A percentile compares a stretch with the other conserved stretches of the same genome.
Conservation (phyloP, 306 rosid species). For the Quercus parvula region DNA sequence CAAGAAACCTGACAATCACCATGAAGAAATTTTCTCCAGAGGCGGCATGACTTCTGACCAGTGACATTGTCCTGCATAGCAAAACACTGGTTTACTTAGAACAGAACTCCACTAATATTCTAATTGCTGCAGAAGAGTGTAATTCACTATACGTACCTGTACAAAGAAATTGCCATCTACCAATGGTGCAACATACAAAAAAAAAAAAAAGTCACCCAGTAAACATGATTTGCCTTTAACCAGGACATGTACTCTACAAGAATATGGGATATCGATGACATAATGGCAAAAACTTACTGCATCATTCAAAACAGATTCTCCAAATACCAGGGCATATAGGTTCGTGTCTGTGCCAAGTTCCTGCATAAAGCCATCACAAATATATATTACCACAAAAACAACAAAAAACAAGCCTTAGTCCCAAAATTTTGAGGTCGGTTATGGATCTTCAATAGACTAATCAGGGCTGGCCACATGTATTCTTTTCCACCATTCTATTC, state of each 20-base stretch:
- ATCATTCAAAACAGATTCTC: slow-evolving; percentile 97
- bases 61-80: slow-evolving; percentile 78
- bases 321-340: slow-evolving; percentile 95
- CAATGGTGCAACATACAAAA: slow-evolving; percentile 22
- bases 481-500: too few species aligned
- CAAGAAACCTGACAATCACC: slow-evolving; percentile 87
- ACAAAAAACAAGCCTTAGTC: too few species aligned
- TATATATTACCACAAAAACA: background rate
- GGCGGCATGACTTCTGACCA: slow-evolving; percentile 55
- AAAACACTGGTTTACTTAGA: slow-evolving; percentile 21
- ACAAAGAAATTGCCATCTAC: slow-evolving; percentile 98
- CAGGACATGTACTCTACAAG: slow-evolving; percentile 15
- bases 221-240: slow-evolving; percentile 24
- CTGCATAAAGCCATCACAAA: slow-evolving; percentile 36
- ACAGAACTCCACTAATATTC: slow-evolving; percentile 19
- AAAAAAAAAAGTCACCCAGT: slow-evolving; percentile 11
- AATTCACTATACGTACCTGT: slow-evolving; percentile 60
- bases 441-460: too few species aligned
- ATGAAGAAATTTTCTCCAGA: slow-evolving; percentile 74
- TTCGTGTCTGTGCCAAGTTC: slow-evolving; percentile 93
- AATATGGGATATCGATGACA: slow-evolving; percentile 6
- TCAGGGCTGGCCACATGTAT: too few species aligned
- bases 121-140: slow-evolving; percentile 2
- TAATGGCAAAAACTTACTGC: slow-evolving; percentile 58
- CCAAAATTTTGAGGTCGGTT: too few species aligned